Evolutionary conservation across 202 grass and related monocot species (phyloP).

Genomic region (Panicum virgatum): DNA sequence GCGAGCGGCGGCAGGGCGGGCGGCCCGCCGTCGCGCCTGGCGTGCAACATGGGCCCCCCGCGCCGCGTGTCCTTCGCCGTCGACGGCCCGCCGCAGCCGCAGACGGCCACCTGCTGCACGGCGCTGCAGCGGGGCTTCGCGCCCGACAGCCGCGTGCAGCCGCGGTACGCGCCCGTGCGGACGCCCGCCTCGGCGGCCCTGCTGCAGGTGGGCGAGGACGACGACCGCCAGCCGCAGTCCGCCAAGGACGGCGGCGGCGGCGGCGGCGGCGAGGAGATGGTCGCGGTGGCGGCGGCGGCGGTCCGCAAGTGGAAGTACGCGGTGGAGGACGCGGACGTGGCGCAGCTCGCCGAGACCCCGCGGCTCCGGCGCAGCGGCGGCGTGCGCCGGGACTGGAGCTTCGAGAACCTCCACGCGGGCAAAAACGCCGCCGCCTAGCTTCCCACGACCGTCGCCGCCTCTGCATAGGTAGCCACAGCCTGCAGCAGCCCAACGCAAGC

Average conservation of each 20-base stretch:
- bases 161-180: slow-evolving; percentile 42
- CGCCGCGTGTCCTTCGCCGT: background rate
- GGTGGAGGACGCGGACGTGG: slow-evolving; percentile 21
- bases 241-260: background rate
- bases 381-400: slow-evolving; percentile 78
- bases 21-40: slow-evolving; percentile 3
- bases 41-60: background rate
- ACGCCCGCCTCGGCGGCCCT: slow-evolving; percentile 6
- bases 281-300: background rate
- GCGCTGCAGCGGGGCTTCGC: slow-evolving; percentile 37
- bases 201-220: background rate
- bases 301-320: slow-evolving; percentile 54
- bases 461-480: background rate
- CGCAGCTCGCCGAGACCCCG: slow-evolving; percentile 27
- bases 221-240: background rate
- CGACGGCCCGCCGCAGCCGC: slow-evolving; percentile 22
- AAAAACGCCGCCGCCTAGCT: slow-evolving; percentile 28
- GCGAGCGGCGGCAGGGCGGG: background rate
- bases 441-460: background rate
- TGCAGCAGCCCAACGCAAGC: no score
- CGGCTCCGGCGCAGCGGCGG: slow-evolving; percentile 55
- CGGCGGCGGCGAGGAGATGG: background rate
- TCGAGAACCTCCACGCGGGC: slow-evolving; percentile 50
- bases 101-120: slow-evolving; percentile 59
- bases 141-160: background rate